Evolutionary conservation across 192 early-diverging fungal genomes (phyloP).

Genomic region (Backusella tarrabulga): DNA sequence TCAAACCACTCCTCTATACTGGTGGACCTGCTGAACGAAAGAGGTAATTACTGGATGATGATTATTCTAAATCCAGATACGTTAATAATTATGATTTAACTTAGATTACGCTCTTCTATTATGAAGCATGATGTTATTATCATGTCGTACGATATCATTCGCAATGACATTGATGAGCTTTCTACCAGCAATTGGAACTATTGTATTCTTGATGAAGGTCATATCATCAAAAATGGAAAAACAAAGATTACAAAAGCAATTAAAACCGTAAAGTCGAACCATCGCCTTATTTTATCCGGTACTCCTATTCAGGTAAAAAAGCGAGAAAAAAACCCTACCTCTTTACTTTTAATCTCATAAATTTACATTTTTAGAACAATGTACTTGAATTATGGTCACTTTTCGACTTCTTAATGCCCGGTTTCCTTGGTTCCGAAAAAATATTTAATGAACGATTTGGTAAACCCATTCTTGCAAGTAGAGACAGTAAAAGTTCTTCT

Average conservation of each 20-base stretch:
- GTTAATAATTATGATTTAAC: too few species aligned
- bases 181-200: slow-evolving; percentile 81
- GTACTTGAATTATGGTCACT: slow-evolving; percentile 97
- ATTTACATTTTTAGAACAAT: slow-evolving; percentile 67
- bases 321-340: not conserved
- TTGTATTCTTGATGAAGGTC: slow-evolving; percentile 97
- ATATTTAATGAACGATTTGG: slow-evolving; percentile 94
- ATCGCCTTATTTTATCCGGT: slow-evolving; percentile 93
- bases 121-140: slow-evolving; percentile 76
- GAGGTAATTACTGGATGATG: slow-evolving; percentile 34
- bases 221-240: slow-evolving; percentile 93
- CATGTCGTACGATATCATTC: slow-evolving; percentile 95
- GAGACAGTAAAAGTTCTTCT: slow-evolving; percentile 83
- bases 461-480: slow-evolving; percentile 87
- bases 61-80: too few species aligned
- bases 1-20: slow-evolving; percentile 84
- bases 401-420: slow-evolving; percentile 99
- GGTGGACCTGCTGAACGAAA: slow-evolving; percentile 79
- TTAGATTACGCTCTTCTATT: slow-evolving; percentile 54
- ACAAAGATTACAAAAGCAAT: slow-evolving; percentile 94
- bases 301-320: slow-evolving; percentile 78
- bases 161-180: slow-evolving; percentile 91
- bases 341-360: not conserved
- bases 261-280: slow-evolving; percentile 82
- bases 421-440: slow-evolving; percentile 91